Percentiles rank a stretch among this genome's conserved stretches.
Evolutionary conservation across 257 asterid genomes (phyloP).

Genomic region (Solanum stenotomum): DNA sequence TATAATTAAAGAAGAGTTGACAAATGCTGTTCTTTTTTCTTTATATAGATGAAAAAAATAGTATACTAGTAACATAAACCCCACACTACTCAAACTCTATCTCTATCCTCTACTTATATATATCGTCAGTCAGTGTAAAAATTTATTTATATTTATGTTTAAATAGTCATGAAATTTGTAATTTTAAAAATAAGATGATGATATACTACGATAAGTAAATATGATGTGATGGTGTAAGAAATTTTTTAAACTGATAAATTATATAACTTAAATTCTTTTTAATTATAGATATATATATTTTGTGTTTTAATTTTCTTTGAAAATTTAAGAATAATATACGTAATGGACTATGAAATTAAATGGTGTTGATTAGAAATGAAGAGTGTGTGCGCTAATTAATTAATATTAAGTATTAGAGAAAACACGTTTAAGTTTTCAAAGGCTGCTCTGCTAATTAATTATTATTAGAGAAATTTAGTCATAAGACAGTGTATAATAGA

Average conservation of each 20-base stretch:
- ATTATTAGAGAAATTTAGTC: neutral
- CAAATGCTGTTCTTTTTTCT: neutral
- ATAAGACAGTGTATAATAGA: neutral
- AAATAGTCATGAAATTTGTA: no score
- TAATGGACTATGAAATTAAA: neutral
- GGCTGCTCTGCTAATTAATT: neutral
- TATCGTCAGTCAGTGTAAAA: accelerated
- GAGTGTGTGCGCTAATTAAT: neutral
- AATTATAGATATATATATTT: neutral
- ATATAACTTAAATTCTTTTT: no score
- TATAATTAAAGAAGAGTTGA: neutral
- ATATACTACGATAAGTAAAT: no score
- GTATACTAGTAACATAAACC: neutral
- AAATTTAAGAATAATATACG: neutral
- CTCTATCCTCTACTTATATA: no score
- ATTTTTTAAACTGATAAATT: no score
- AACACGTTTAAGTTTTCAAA: neutral
- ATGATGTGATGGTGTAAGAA: neutral
- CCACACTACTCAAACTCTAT: neutral
- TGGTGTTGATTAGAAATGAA: neutral
- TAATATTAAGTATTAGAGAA: neutral
- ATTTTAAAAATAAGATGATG: no score
- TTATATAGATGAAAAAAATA: neutral
- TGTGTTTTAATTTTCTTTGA: neutral
- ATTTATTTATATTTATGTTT: no score